Percentiles rank a stretch among this genome's conserved stretches.
phyloP scores from a whole-genome alignment of 768 basidiomycete species.

The Agaricus bisporus region DNA sequence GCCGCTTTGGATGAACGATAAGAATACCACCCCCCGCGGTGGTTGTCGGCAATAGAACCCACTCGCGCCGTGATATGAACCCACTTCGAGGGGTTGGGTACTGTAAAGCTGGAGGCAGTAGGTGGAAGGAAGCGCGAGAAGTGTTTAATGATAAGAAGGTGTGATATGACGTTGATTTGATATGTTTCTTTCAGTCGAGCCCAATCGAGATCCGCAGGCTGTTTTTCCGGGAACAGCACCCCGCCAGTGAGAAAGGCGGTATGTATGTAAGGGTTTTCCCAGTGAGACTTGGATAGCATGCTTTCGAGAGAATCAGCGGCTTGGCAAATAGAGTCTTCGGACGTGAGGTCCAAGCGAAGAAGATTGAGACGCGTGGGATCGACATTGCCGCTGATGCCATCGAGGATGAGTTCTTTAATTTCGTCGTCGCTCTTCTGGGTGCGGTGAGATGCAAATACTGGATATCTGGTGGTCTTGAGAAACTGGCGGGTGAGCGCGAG shows the following conservation, averaged over 20 bases:
- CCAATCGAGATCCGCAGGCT: constrained; percentile 41
- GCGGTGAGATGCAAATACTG: constrained; percentile 53
- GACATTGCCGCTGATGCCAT: constrained; percentile 30
- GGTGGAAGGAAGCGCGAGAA: constrained; percentile 52
- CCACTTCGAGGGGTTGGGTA: constrained; percentile 41
- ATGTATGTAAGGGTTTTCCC: constrained; percentile 37
- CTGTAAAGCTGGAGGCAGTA: constrained; percentile 12
- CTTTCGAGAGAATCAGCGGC: constrained; percentile 38
- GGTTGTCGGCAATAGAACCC: constrained; percentile 54
- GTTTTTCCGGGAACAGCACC: constrained; percentile 48
- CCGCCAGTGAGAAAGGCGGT: constrained; percentile 53
- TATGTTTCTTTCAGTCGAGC: constrained; percentile 37
- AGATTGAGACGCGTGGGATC: constrained; percentile 39
- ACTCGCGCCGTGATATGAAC: constrained; percentile 55
- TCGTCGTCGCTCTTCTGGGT: constrained; percentile 23
- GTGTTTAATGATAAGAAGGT: constrained; percentile 56
- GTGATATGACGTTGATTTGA: constrained; percentile 53
- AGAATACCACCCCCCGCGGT: constrained; percentile 55
- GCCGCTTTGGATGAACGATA: constrained; percentile 59
- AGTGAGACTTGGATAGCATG: constrained; percentile 21
- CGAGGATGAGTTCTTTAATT: constrained; percentile 36
- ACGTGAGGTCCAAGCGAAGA: constrained; percentile 44
- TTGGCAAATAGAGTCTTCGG: constrained; percentile 42
- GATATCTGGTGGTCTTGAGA: constrained; percentile 41
- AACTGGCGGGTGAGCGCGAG: constrained; percentile 50